Base-by-base conservation (phyloP, 345 rosid species). In the Ceriops tagal region DNA sequence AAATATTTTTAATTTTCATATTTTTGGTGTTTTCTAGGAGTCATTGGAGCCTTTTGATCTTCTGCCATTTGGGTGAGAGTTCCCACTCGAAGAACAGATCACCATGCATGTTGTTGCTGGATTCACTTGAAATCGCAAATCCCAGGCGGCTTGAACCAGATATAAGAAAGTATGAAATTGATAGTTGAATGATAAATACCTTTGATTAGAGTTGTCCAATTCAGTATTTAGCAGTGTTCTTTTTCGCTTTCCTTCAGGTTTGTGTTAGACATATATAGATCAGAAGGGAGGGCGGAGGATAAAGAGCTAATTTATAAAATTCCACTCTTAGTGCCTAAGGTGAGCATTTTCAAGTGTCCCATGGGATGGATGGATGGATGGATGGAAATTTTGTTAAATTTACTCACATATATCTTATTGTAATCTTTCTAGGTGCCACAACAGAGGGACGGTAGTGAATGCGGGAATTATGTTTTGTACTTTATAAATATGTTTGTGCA, bases 31-130 rank as follows among this genome's bases (percentile, higher is more conserved):
- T 13, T 46, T 7, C n/a, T 53, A 90, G 91, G 92, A 66, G 86
- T 66, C 96, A 90, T 47, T 90, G 96, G 96, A 79, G 71, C 71
- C 84, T 89, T 69, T 80, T 89, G 82, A 89, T 89, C 66, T 82
- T 89, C 73, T 89, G 96, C 64, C 81, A 89, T 67, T 79, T 89
- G 62, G 91, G 86, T 15, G 91, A 82, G 68, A 66, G 71, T 59
- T 79, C 78, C 55, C 77, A 79, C 31, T 80, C 88, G 20, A 76
- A 82, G 28, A 58, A 59, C 53, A 73, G 67, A 60, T 82, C 78
- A 52, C 85, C 88, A 0, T 87, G 91, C 79, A 84, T 89, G 83
- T 58, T 87, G 68, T 71, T 89, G 75, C 84, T 89, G 74, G 96
- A 89, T 74, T 86, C 96, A 49, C 86, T 89, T 60, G 77, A 77